Evolutionary conservation across 176 grass and related monocot species (phyloP).

Genomic region (Areca catechu): DNA sequence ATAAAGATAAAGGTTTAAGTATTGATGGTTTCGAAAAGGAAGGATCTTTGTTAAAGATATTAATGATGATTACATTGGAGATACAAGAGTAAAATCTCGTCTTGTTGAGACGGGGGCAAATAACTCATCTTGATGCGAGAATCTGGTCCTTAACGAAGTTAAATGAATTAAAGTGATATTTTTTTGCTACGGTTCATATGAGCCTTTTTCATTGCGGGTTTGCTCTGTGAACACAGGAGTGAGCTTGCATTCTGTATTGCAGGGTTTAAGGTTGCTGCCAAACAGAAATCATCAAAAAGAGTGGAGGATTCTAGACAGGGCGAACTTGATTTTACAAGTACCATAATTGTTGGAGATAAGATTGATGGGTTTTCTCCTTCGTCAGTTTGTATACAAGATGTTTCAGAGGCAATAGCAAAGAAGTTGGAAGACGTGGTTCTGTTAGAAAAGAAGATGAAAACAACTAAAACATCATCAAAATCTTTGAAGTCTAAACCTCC

Average conservation of each 20-base stretch:
- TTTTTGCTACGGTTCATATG: background rate
- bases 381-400: conserved; percentile 19
- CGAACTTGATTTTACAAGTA: conserved; percentile 20
- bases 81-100: background rate
- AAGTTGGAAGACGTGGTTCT: conserved; percentile 34
- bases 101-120: background rate
- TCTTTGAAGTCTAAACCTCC: conserved; percentile 31
- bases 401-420: conserved; percentile 49
- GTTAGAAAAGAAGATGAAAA: conserved; percentile 34
- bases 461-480: conserved; percentile 30
- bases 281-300: conserved; percentile 19
- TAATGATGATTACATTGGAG: background rate
- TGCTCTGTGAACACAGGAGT: conserved; percentile 34
- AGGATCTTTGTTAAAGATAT: no score
- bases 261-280: conserved; percentile 31
- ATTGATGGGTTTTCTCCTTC: conserved; percentile 21
- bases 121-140: background rate
- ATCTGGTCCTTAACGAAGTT: no score
- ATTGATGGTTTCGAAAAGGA: no score
- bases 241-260: conserved; percentile 53
- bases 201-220: background rate
- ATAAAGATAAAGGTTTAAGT: no score
- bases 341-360: conserved; percentile 17
- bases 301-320: background rate
- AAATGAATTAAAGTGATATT: no score